Evolutionary conservation across 2,329 filamentous ascomycete species (phyloP).

Genomic region (Arthrobotrys entomopaga): DNA sequence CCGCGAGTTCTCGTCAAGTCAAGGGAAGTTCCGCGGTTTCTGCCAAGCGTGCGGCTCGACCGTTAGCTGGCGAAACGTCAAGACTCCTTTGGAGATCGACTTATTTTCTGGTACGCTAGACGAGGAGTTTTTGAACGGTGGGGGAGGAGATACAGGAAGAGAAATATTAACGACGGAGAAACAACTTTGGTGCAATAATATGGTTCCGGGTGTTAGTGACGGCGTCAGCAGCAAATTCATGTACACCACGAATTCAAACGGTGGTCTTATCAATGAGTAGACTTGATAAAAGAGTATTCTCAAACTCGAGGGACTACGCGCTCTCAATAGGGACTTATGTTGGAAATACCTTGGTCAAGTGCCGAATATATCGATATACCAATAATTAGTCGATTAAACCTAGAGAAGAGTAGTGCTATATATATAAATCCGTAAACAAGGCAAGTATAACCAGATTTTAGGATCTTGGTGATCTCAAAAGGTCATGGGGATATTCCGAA

Average conservation of each 20-base stretch:
- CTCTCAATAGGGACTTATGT: no score
- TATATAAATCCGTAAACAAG: no score
- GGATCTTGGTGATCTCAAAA: no score
- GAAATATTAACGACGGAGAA: slow-evolving; percentile 62
- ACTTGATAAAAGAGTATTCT: neutral
- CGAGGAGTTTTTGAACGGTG: slow-evolving; percentile 57
- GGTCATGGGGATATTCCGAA: no score
- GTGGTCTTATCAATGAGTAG: slow-evolving; percentile 24
- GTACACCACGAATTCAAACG: slow-evolving; percentile 35
- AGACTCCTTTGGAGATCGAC: slow-evolving; percentile 46
- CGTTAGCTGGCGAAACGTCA: slow-evolving; percentile 64
- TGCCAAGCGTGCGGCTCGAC: slow-evolving; percentile 65
- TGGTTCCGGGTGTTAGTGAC: slow-evolving; percentile 65
- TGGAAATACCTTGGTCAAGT: no score
- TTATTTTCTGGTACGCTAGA: slow-evolving; percentile 56
- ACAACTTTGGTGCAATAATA: slow-evolving; percentile 66
- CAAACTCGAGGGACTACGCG: neutral
- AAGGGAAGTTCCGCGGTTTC: slow-evolving; percentile 64
- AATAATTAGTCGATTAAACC: no score
- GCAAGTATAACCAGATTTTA: no score
- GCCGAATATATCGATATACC: no score
- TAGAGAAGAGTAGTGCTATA: no score
- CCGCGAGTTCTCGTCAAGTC: slow-evolving; percentile 63
- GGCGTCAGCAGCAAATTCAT: slow-evolving; percentile 42
- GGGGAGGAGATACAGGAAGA: slow-evolving; percentile 61